These are phyloP conservation scores for Pontederia paniculata DNA, from an alignment of 176 grass and related monocot species.

Conservation along the genomic window DNA sequence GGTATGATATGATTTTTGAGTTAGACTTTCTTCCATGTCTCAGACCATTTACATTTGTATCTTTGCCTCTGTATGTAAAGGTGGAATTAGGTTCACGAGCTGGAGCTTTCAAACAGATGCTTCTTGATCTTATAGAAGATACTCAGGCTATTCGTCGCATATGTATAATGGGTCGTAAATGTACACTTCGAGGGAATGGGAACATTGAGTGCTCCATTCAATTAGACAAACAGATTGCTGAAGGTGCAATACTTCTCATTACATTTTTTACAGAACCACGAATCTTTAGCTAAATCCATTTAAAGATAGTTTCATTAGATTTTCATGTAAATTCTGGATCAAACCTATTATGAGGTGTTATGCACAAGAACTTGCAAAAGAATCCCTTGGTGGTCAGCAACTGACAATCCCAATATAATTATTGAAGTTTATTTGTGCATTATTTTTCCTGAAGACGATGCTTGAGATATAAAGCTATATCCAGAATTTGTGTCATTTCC, in stretches of 20 bases:
- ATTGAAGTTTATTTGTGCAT: no score
- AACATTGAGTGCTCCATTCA: conserved; percentile 65
- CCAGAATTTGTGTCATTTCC: no score
- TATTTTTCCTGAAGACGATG: no score
- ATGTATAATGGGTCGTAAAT: conserved; percentile 89
- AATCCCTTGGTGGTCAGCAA: no score
- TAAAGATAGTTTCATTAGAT: no score
- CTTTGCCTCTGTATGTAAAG: conserved; percentile 31
- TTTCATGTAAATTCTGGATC: no score
- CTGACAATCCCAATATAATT: no score
- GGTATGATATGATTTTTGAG: conserved; percentile 27
- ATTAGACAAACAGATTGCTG: conserved; percentile 74
- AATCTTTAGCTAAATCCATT: background rate
- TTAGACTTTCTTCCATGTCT: background rate
- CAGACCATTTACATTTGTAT: conserved; percentile 11
- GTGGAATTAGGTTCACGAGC: conserved; percentile 90
- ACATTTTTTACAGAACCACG: conserved; percentile 1
- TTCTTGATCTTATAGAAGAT: conserved; percentile 86
- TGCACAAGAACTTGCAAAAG: no score
- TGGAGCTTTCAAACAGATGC: conserved; percentile 94
- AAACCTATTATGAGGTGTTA: no score
- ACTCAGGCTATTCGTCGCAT: conserved; percentile 84
- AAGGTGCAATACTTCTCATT: conserved; percentile 42
- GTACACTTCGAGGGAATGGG: conserved; percentile 38
- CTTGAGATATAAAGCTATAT: no score